Percentiles rank a stretch among this genome's conserved stretches.
These are phyloP conservation scores for Hericium coralloides DNA, from an alignment of 768 basidiomycete genomes.

Conservation along the genomic window DNA sequence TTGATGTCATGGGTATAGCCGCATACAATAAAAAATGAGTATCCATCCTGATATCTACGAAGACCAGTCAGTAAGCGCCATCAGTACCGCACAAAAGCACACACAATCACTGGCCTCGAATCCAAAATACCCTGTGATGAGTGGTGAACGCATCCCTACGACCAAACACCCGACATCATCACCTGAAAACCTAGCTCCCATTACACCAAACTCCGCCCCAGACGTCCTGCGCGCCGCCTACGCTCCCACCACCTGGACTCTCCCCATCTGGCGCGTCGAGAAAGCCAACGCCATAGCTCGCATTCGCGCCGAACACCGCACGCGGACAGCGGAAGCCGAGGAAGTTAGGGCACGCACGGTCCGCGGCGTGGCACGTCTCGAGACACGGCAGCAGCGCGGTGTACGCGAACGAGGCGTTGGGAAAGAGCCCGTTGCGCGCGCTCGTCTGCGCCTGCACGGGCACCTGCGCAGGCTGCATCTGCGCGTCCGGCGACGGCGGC, in stretches of 20 bases:
- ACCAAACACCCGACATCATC: no score
- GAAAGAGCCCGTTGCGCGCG: slow-evolving; percentile 24
- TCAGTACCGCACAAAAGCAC: no score
- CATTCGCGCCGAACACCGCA: slow-evolving; percentile 47
- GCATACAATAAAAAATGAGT: no score
- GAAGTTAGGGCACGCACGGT: slow-evolving; percentile 71
- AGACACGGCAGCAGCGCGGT: slow-evolving; percentile 67
- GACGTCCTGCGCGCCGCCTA: slow-evolving; percentile 49
- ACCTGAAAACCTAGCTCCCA: neutral
- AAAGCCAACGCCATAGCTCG: slow-evolving; percentile 71
- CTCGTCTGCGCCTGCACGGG: slow-evolving; percentile 32
- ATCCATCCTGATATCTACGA: no score
- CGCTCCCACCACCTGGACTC: slow-evolving; percentile 36
- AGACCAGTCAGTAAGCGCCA: no score
- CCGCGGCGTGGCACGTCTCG: slow-evolving; percentile 65
- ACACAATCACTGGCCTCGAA: no score
- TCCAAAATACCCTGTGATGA: no score
- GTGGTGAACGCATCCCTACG: no score
- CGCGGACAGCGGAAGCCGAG: slow-evolving; percentile 64
- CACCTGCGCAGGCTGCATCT: slow-evolving; percentile 8
- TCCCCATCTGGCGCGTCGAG: slow-evolving; percentile 33
- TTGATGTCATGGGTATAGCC: no score
- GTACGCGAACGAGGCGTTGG: slow-evolving; percentile 41
- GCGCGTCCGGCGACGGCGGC: slow-evolving; percentile 22
- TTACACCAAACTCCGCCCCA: slow-evolving; percentile 74